These are phyloP conservation scores for Selaginella moellendorffii DNA, from an alignment of 75 land plant species.

Conservation along the genomic window DNA sequence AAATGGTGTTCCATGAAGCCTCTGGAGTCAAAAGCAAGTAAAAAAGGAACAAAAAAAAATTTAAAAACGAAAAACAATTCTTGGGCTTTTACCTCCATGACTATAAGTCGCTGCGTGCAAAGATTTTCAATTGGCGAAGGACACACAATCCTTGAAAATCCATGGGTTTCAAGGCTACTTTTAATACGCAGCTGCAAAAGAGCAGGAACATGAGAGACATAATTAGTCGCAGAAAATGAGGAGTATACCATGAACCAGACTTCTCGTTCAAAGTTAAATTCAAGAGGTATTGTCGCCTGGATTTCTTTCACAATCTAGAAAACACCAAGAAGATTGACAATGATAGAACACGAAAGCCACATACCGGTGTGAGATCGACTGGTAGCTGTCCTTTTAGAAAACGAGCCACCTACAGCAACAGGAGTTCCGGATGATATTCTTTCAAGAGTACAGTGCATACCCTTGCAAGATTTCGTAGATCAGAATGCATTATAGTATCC, in stretches of 20 bases:
- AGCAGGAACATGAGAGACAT: background rate
- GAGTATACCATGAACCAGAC: conserved; percentile 29
- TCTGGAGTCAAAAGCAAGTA: conserved; percentile 14
- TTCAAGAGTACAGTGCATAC: conserved; percentile 12
- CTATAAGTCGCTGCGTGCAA: conserved; percentile 25
- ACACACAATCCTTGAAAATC: conserved; percentile 21
- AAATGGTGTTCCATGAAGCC: conserved; percentile 30
- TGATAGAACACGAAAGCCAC: conserved; percentile 3
- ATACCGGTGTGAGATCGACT: conserved; percentile 33
- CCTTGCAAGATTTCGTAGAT: conserved; percentile 35
- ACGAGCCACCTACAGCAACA: conserved; percentile 21
- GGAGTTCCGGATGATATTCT: background rate
- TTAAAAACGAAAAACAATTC: background rate
- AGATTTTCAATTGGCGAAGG: conserved; percentile 22
- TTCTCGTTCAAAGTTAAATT: conserved; percentile 31
- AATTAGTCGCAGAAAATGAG: background rate
- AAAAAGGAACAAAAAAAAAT: background rate
- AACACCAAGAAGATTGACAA: background rate
- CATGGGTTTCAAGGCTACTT: conserved; percentile 14
- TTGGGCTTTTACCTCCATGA: conserved; percentile 23
- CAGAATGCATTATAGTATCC: conserved; percentile 31
- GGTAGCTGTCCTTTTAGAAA: conserved; percentile 37
- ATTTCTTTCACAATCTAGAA: conserved; percentile 30
- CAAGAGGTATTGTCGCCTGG: conserved; percentile 28
- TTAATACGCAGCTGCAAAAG: conserved; percentile 13